phyloP scores from a whole-genome alignment of 371 early-diverging fungal genomes.

The Zancudomyces culisetae region DNA sequence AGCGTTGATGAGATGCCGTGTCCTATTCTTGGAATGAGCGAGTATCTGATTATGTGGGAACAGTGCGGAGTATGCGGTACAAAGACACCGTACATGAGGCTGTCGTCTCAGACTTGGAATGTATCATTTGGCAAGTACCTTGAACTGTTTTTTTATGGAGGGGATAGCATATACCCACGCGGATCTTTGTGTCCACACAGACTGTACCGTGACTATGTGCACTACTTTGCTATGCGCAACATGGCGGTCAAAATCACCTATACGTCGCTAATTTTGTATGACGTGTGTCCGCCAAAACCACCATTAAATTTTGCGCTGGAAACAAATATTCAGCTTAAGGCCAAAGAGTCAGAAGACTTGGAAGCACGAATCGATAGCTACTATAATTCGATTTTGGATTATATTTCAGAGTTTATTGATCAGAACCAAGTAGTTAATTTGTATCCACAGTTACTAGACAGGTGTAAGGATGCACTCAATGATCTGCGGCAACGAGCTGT shows the following conservation, averaged over 20 bases:
- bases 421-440: conserved; percentile 14
- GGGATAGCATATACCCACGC: conserved; percentile 39
- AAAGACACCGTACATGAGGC: conserved; percentile 46
- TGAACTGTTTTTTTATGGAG: conserved; percentile 64
- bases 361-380: conserved; percentile 14
- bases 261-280: conserved; percentile 49
- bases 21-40: conserved; percentile 48
- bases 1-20: conserved; percentile 44
- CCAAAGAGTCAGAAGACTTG: conserved; percentile 16
- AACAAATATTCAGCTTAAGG: conserved; percentile 21
- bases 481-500: conserved; percentile 40
- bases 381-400: conserved; percentile 15
- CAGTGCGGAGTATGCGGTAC: conserved; percentile 51
- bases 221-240: conserved; percentile 52
- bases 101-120: conserved; percentile 74
- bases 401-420: conserved; percentile 22
- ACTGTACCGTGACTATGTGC: conserved; percentile 51
- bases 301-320: conserved; percentile 21
- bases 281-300: conserved; percentile 63
- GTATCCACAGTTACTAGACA: conserved; percentile 37
- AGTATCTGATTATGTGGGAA: conserved; percentile 67
- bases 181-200: conserved; percentile 66
- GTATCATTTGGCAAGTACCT: conserved; percentile 91
- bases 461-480: conserved; percentile 36
- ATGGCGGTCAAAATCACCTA: conserved; percentile 56